These are phyloP conservation scores for Trichopus zeylanicus DNA, from an alignment of 116 monocot genomes.

Conservation along the genomic window DNA sequence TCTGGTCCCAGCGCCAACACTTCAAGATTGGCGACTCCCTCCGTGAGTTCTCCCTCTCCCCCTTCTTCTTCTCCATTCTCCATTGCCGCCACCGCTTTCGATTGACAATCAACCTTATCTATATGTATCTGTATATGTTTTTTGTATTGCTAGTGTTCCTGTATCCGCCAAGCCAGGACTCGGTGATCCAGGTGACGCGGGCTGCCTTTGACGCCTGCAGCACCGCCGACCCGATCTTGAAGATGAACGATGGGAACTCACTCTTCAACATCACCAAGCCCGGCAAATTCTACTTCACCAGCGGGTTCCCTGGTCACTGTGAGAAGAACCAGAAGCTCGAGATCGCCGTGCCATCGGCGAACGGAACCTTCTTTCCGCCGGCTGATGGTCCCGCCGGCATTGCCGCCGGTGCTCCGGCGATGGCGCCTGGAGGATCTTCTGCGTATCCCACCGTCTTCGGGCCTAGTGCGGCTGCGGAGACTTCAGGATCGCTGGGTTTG, in stretches of 20 bases:
- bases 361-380: constrained; percentile 42
- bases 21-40: constrained; percentile 79
- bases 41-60: constrained; percentile 31
- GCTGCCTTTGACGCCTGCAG: constrained; percentile 51
- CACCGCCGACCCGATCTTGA: constrained; percentile 37
- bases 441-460: constrained; percentile 43
- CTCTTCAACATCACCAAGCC: constrained; percentile 65
- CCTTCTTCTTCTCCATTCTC: not conserved
- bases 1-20: constrained; percentile 52
- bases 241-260: constrained; percentile 80
- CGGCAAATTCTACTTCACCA: constrained; percentile 62
- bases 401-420: constrained; percentile 13
- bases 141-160: constrained; percentile 57
- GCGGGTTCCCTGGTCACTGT: constrained; percentile 56
- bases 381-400: constrained; percentile 3
- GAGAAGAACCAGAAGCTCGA: constrained; percentile 66
- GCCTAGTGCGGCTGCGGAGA: constrained; percentile 19
- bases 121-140: not conserved
- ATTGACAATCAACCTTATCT: not conserved
- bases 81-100: not conserved
- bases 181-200: constrained; percentile 77
- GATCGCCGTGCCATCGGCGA: constrained; percentile 41
- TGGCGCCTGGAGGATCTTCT: constrained; percentile 12
- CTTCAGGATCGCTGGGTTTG: not conserved
- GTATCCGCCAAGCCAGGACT: constrained; percentile 94